Percentiles rank a stretch among this genome's conserved stretches.
These are phyloP conservation scores for Globisporangium acanthophoron DNA, from an alignment of 352 stramenopile genomes.

Conservation along the genomic window DNA sequence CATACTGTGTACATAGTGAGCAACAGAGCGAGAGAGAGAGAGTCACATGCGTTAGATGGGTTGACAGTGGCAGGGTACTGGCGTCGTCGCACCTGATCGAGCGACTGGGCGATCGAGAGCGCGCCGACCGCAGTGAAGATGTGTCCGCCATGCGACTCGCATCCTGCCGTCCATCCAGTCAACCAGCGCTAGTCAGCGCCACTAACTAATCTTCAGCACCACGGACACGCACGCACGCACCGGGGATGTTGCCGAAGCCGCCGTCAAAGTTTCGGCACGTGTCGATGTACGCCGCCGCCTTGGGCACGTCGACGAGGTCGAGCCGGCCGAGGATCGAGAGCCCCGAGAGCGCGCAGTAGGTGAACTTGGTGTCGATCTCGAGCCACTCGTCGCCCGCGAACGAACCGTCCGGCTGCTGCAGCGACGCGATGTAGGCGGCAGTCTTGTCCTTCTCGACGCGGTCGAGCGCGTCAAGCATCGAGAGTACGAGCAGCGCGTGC, in stretches of 20 bases:
- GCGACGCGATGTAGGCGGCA: conserved; percentile 71
- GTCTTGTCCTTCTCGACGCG: conserved; percentile 78
- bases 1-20: conserved; percentile 32
- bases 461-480: conserved; percentile 89
- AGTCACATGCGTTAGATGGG: neutral
- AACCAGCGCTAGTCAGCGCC: conserved; percentile 42
- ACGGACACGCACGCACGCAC: conserved; percentile 7
- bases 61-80: neutral
- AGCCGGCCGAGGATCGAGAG: conserved; percentile 92
- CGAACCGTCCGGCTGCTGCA: conserved; percentile 96
- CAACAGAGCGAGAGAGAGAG: neutral
- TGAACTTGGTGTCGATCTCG: conserved; percentile 99
- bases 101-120: conserved; percentile 81
- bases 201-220: neutral
- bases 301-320: conserved; percentile 82
- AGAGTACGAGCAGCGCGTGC: conserved; percentile 96
- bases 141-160: conserved; percentile 97
- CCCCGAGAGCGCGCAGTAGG: conserved; percentile 96
- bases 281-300: conserved; percentile 91
- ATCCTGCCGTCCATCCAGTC: conserved; percentile 50
- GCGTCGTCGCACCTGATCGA: conserved; percentile 30
- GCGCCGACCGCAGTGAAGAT: conserved; percentile 97
- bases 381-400: conserved; percentile 96
- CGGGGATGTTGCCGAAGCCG: conserved; percentile 86
- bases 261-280: conserved; percentile 97